These are phyloP conservation scores for Tuber calosporum DNA, from an alignment of 495 filamentous ascomycete species.

Conservation along the genomic window DNA sequence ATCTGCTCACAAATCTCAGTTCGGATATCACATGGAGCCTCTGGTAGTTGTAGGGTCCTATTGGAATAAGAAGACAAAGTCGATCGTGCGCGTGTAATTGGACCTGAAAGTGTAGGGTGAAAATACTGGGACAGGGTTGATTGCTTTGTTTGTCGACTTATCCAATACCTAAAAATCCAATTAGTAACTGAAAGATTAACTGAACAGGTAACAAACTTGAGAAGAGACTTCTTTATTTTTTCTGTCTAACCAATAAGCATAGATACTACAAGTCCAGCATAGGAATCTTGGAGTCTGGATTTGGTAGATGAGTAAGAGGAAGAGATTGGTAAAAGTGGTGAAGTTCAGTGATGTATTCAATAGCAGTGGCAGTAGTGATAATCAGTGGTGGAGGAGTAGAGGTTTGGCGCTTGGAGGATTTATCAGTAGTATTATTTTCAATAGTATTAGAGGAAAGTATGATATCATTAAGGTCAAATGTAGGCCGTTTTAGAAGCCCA, in stretches of 20 bases:
- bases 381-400: neutral
- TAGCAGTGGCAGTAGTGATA: neutral
- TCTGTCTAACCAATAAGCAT: neutral
- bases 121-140: too few relatives aligned
- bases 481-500: neutral
- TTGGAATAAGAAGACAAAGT: too few relatives aligned
- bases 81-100: too few relatives aligned
- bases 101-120: too few relatives aligned
- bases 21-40: too few relatives aligned
- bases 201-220: too few relatives aligned
- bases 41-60: too few relatives aligned
- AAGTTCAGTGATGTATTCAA: neutral
- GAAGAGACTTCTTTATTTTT: neutral
- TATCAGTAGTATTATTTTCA: neutral
- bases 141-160: too few relatives aligned
- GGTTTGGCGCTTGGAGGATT: neutral
- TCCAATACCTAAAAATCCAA: too few relatives aligned
- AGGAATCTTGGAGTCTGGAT: neutral
- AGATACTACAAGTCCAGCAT: neutral
- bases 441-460: neutral
- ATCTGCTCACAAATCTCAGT: too few relatives aligned
- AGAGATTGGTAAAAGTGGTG: neutral
- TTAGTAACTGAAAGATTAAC: too few relatives aligned
- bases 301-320: neutral
- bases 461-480: too few relatives aligned